Conservation (phyloP, 352 stramenopile species). For the Globisporangium mamillatum region DNA sequence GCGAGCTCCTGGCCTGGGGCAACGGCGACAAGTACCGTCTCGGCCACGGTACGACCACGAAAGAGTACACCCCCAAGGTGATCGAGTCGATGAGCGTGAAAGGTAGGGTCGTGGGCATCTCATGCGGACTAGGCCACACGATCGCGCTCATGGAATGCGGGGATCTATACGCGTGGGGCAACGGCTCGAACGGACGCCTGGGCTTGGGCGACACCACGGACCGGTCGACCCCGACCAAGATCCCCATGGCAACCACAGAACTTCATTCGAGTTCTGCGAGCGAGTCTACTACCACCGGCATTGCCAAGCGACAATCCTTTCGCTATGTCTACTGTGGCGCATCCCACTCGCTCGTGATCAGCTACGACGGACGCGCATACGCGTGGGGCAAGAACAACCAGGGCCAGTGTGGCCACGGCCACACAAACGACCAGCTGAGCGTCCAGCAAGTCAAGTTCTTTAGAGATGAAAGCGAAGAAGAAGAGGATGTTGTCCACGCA, state of each 20-base stretch:
- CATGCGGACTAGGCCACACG: constrained; percentile 67
- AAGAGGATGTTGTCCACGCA: constrained; percentile 44
- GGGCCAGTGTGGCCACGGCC: constrained; percentile 75
- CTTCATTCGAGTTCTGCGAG: not conserved
- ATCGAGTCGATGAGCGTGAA: constrained; percentile 65
- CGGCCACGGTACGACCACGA: constrained; percentile 65
- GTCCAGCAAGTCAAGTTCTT: constrained; percentile 61
- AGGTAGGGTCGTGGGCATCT: constrained; percentile 49
- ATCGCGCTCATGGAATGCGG: constrained; percentile 57
- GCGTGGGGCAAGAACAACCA: constrained; percentile 87
- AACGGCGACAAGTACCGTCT: constrained; percentile 85
- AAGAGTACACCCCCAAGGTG: constrained; percentile 63
- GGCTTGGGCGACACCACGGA: constrained; percentile 78
- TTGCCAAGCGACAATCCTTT: constrained; percentile 17
- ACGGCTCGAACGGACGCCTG: constrained; percentile 81
- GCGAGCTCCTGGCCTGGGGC: constrained; percentile 74
- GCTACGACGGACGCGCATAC: constrained; percentile 48
- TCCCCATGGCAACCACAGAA: not conserved
- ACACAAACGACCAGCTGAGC: constrained; percentile 68
- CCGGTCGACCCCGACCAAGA: constrained; percentile 43
- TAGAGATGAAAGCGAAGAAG: constrained; percentile 31
- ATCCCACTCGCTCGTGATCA: constrained; percentile 73
- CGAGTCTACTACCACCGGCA: not conserved
- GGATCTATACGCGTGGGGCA: constrained; percentile 81
- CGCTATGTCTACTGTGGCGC: constrained; percentile 64